Conservation (phyloP, 2,329 filamentous ascomycete genomes). For the Beauveria brongniartii region DNA sequence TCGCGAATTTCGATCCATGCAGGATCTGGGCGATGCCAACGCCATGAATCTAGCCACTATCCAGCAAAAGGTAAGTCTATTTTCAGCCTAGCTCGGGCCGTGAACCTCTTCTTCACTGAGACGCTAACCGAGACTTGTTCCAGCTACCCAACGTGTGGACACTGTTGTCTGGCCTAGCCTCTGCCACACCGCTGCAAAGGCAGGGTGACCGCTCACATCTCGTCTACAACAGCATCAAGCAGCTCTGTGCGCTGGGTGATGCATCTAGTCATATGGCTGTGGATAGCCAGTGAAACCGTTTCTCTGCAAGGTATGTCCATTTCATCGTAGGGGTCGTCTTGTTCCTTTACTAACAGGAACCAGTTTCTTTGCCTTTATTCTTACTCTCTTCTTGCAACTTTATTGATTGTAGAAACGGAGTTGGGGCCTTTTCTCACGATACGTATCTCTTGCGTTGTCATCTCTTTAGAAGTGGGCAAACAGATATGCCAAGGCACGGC, state of each 20-base stretch:
- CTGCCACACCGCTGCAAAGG: conserved; percentile 10
- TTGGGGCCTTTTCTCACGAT: not conserved
- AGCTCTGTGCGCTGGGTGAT: conserved; percentile 11
- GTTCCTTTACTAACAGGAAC: not conserved
- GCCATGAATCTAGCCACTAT: conserved; percentile 8
- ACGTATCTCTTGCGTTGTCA: not conserved
- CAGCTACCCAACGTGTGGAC: conserved; percentile 13
- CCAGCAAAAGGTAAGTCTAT: conserved; percentile 10
- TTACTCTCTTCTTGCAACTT: not conserved
- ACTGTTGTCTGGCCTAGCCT: conserved; percentile 10
- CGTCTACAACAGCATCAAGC: conserved; percentile 12
- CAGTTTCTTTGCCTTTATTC: not conserved
- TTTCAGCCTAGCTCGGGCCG: not conserved
- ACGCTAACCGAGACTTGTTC: conserved; percentile 9
- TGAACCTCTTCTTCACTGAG: not conserved
- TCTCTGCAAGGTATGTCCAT: not conserved
- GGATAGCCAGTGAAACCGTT: not conserved
- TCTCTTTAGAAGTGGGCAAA: not conserved
- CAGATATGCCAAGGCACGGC: not conserved
- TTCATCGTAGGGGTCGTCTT: not conserved
- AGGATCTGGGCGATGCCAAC: not conserved
- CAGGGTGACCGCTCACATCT: conserved; percentile 12
- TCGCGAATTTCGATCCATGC: conserved; percentile 7
- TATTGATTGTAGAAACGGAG: not conserved
- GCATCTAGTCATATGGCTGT: conserved; percentile 2